Percentiles rank a stretch among this genome's conserved stretches.
Evolutionary conservation across 2,329 filamentous ascomycete species (phyloP).

Genomic region (Lizonia empirigonia): DNA sequence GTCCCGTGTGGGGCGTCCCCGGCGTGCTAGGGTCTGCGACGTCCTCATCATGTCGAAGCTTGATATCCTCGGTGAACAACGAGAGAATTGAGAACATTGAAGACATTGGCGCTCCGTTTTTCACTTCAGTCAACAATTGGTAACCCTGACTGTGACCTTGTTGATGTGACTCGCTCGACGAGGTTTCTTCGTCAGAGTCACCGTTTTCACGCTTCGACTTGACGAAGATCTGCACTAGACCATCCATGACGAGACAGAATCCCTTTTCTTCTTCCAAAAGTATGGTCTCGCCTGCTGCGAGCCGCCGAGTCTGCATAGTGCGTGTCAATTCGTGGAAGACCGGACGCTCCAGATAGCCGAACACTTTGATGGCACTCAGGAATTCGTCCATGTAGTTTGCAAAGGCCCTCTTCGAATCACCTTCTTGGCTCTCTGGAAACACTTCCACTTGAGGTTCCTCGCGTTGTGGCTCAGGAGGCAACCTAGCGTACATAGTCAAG

Average conservation of each 20-base stretch:
- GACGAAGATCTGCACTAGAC: constrained; percentile 95
- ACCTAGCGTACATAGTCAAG: constrained; percentile 92
- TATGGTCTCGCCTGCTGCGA: constrained; percentile 94
- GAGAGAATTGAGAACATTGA: constrained; percentile 97
- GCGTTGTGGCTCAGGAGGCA: constrained; percentile 91
- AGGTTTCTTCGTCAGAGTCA: constrained; percentile 51
- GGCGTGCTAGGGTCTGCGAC: constrained; percentile 50
- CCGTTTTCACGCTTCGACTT: constrained; percentile 70
- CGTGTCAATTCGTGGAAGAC: constrained; percentile 97
- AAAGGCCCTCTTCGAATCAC: constrained; percentile 85
- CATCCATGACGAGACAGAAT: constrained; percentile 96
- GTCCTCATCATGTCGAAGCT: constrained; percentile 71
- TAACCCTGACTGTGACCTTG: constrained; percentile 78
- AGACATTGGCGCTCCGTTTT: constrained; percentile 97
- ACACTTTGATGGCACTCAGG: constrained; percentile 97
- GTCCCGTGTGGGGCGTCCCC: constrained; percentile 31
- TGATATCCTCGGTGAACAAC: constrained; percentile 93
- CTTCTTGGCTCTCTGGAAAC: constrained; percentile 90
- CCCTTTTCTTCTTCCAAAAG: constrained; percentile 97
- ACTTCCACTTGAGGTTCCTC: constrained; percentile 96
- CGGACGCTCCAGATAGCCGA: constrained; percentile 92
- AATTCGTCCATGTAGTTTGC: constrained; percentile 99
- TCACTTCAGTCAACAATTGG: constrained; percentile 93
- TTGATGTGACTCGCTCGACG: constrained; percentile 63
- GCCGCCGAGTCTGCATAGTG: constrained; percentile 96